Evolutionary conservation across 2,329 filamentous ascomycete species (phyloP), one percentile per base, ranked within the genome.

Genomic region (Claviceps humidiphila): DNA sequence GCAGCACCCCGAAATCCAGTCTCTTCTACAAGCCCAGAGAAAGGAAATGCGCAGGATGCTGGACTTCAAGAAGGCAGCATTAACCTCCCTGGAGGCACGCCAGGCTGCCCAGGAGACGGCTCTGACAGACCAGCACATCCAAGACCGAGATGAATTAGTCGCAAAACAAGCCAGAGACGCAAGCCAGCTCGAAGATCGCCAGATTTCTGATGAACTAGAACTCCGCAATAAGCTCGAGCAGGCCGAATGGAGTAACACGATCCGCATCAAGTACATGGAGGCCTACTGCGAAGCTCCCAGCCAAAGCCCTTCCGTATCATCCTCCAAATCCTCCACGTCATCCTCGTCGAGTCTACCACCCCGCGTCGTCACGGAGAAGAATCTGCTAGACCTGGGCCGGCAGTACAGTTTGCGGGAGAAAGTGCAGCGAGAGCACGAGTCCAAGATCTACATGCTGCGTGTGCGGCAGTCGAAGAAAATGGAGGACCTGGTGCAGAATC

Each of bases 231-330:
- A 70, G 0, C 64, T 82, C 16, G 75, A 81, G 50, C 76, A 80
- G 57, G 75, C 74, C 51, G 78, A 81, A 60, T 70, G 71, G 53
- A 79, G 75, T 57, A 72, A 82, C 40, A 70, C 69, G 37, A 76
- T 80, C 40, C 73, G 79, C 14, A 67, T 84, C n/a, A 76, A 74
- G 60, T 76, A 84, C 57, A 84, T 84, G 80, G 80, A 84, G 58
- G 80, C 78, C 5, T 84, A 84, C 61, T 83, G 80, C 58, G 73
- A 79, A 54, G 73, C 74, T 4, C 64, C 77, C 1, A 76, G 75
- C 4, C 69, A 69, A 37, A 68, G 63, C 24, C 63, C 9, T 34
- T 34, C 30, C 30, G 30, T 34, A 11, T 34, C 30, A 4, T 34
- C 30, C 9, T 34, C 30, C 30, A 11, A 34, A 11, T 34, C 30